Evolutionary conservation across 352 stramenopile species (phyloP), one percentile per base, ranked within the genome.

Genomic region (Elongisporangium anandrum): DNA sequence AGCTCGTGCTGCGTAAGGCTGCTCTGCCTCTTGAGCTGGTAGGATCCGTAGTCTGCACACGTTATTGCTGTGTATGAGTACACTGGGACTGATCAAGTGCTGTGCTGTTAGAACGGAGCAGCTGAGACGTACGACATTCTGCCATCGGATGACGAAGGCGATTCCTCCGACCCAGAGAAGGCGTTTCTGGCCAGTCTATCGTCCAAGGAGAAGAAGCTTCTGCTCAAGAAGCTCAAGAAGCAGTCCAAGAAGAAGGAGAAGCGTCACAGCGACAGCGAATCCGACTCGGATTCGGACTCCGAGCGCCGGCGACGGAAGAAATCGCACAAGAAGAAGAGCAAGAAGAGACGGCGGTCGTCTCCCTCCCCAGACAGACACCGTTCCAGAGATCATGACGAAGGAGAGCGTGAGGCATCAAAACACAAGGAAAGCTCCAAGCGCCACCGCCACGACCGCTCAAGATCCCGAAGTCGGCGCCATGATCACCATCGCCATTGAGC

Each of bases 1-100:
- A 92, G 6, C 57, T 93, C 5, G 77, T 88, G 51, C 61, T 95
- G 1, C 66, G 67, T 39, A 76, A 63, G 66, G 68, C 57, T 20
- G 72, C 71, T n/a, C 66, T 95, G 20, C 83, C 85, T 2, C 54
- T 91, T 19, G 85, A 94, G 57, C 88, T 94, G 85, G 69, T 75
- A 59, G 7, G 58, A 50, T n/a, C n/a, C n/a, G n/a, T n/a, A n/a
- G n/a, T n/a, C n/a, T n/a, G n/a, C n/a, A n/a, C n/a, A n/a, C n/a
- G n/a, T n/a, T n/a, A n/a, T n/a, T n/a, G n/a, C n/a, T n/a, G n/a
- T 12, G 19, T 38, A 23, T 20, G 2, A 26, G n/a, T 20, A 4
- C n/a, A 13, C 47, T 21, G 16, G 26, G 10, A 26, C 3, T 51
- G 51, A 50, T 19, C n/a, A 41, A 53, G 3, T 20, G 17, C 16